Evolutionary conservation across 768 basidiomycete species (phyloP).

Genomic region (Leccinellum albellum): DNA sequence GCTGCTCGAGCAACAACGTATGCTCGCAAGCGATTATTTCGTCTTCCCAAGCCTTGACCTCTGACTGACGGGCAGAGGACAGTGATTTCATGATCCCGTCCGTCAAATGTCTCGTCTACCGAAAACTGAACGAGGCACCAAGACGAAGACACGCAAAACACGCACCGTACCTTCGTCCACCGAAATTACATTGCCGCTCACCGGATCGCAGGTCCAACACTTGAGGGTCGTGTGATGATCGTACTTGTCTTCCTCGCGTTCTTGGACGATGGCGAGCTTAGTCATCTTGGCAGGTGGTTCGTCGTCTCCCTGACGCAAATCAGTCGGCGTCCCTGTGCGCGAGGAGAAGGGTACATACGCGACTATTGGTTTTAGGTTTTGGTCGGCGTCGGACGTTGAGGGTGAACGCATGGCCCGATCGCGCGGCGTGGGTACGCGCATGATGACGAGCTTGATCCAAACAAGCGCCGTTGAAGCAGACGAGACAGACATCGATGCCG

Average conservation of each 20-base stretch:
- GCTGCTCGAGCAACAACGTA: constrained; percentile 52
- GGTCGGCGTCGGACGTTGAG: constrained; percentile 75
- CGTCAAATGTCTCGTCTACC: constrained; percentile 52
- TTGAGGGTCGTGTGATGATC: constrained; percentile 60
- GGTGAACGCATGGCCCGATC: constrained; percentile 70
- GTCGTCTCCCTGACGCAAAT: constrained; percentile 53
- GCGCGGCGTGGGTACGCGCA: constrained; percentile 64
- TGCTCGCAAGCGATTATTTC: constrained; percentile 89
- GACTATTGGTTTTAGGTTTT: constrained; percentile 53
- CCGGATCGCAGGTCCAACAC: constrained; percentile 71
- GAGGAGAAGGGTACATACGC: constrained; percentile 48
- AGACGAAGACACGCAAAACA: neutral
- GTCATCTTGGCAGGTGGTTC: constrained; percentile 87
- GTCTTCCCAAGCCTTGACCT: constrained; percentile 98
- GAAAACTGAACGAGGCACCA: neutral
- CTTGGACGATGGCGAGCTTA: constrained; percentile 84
- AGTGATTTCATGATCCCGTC: constrained; percentile 74
- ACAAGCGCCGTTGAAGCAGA: constrained; percentile 95
- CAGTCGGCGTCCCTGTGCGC: neutral
- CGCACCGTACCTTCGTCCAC: constrained; percentile 36
- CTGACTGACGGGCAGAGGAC: constrained; percentile 88
- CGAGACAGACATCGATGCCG: constrained; percentile 87
- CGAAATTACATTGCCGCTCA: constrained; percentile 43
- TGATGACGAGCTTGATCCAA: constrained; percentile 61
- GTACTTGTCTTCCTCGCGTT: constrained; percentile 87